These are phyloP conservation scores for Metschnikowia gelsemii DNA, from an alignment of 805 yeast species.

Conservation along the genomic window DNA sequence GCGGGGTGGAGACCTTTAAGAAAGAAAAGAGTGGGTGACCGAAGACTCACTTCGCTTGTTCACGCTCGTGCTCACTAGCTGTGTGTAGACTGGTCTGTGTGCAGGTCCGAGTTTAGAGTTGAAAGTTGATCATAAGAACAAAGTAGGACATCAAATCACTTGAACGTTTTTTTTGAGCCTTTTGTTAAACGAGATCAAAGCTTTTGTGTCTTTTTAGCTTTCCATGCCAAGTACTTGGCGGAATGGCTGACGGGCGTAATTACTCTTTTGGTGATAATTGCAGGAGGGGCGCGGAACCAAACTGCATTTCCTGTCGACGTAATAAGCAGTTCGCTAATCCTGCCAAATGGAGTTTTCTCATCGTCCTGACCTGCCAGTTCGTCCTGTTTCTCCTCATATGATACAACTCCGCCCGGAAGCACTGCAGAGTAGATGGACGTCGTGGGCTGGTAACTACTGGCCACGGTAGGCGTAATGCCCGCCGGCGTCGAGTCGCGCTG, in stretches of 20 bases:
- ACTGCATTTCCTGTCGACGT: constrained; percentile 26
- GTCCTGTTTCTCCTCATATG: constrained; percentile 26
- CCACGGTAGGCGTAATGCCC: constrained; percentile 10
- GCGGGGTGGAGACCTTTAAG: no score
- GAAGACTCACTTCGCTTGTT: not conserved
- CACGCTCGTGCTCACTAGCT: not conserved
- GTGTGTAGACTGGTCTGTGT: not conserved
- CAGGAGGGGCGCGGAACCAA: constrained; percentile 72
- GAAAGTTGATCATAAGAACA: no score
- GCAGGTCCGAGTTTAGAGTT: no score
- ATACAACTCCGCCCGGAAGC: constrained; percentile 39
- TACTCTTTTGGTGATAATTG: constrained; percentile 31
- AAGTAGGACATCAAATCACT: not conserved
- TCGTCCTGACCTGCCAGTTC: constrained; percentile 8
- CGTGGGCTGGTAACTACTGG: constrained; percentile 27
- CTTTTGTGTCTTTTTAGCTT: constrained; percentile 10
- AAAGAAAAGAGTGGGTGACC: no score
- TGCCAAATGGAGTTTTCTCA: constrained; percentile 2
- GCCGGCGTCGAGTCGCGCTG: constrained; percentile 12
- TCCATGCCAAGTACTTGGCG: constrained; percentile 63
- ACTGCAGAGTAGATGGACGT: constrained; percentile 37
- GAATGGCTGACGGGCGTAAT: constrained; percentile 62
- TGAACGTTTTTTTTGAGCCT: no score
- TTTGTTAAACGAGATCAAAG: not conserved
- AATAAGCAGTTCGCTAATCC: constrained; percentile 17